Evolutionary conservation across 257 asterid species (phyloP), one percentile per base, ranked within the genome.

Genomic region (Leptodermis oblonga): DNA sequence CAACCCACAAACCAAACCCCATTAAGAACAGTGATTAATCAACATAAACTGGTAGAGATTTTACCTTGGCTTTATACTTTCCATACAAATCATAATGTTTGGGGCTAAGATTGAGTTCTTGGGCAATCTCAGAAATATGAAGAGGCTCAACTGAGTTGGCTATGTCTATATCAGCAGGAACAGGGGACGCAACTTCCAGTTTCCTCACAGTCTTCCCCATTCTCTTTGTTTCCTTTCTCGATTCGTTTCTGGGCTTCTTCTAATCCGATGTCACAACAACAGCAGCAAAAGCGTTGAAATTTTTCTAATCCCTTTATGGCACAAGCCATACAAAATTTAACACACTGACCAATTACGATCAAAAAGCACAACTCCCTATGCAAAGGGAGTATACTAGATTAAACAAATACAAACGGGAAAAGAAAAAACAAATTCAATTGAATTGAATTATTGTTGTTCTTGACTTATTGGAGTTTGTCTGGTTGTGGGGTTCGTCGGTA

Each of bases 101-200:
- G 14, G 97, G 80, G 67, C 52, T 69, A 72, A 93, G 92, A 73
- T 80, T 80, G 76, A 93, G 92, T 7, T 90, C 88, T 33, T 87
- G 78, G 41, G 99, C 97, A 70, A 93, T 88, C 70, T 93, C 82
- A 62, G 96, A 82, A 62, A 90, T 87, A 70, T 90, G 96, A 31
- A 90, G 81, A 17, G 97, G 93, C 67, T 86, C 88, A 43, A 87
- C 87, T 5, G 99, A 91, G 78, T 94, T 94, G 65, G 99, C 99
- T 74, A 94, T 87, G 73, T 94, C 97, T 36, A 94, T 91, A 68
- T 94, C 97, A 2, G 96, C 97, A 39, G 99, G 99, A 34, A 94
- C 97, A 23, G 96, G 97, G 45, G 96, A 81, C 4, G 62, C 80
- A 72, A 89, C 93, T 74, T 89, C 86, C 77, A 94, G 72, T 68